phyloP scores from a whole-genome alignment of 345 rosid genomes.

The Acer yangbiense region DNA sequence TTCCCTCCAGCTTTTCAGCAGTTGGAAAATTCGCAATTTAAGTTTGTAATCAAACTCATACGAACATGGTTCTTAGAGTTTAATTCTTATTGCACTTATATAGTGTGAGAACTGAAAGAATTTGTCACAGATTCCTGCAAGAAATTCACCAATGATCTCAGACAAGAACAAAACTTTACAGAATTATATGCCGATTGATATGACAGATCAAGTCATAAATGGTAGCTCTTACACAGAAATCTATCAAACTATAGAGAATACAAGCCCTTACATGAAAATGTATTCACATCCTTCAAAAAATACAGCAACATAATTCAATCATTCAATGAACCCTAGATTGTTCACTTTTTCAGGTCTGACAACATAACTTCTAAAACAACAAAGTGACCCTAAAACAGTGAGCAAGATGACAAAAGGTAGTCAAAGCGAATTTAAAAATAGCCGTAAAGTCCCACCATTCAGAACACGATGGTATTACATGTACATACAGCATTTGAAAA shows the following conservation, averaged over 20 bases:
- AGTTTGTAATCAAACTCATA: constrained; percentile 18
- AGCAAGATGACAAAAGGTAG: too few species aligned
- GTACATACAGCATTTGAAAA: too few species aligned
- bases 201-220: neutral
- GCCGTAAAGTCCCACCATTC: too few species aligned
- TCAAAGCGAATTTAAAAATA: too few species aligned
- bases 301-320: neutral
- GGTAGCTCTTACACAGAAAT: neutral
- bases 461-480: too few species aligned
- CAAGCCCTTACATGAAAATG: neutral
- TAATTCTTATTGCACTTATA: constrained; percentile 2
- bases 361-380: neutral
- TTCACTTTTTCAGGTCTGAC: neutral
- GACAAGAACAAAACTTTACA: neutral
- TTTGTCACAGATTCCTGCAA: constrained; percentile 17
- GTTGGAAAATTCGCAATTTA: constrained; percentile 18
- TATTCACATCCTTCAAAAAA: neutral
- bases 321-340: neutral
- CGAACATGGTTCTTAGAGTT: constrained; percentile 20
- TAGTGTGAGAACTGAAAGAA: neutral
- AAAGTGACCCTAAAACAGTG: neutral
- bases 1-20: constrained; percentile 32
- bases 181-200: neutral
- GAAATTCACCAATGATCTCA: neutral
- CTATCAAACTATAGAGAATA: neutral